phyloP scores from a whole-genome alignment of 176 grass and related monocot species.

The Triticum turgidum region DNA sequence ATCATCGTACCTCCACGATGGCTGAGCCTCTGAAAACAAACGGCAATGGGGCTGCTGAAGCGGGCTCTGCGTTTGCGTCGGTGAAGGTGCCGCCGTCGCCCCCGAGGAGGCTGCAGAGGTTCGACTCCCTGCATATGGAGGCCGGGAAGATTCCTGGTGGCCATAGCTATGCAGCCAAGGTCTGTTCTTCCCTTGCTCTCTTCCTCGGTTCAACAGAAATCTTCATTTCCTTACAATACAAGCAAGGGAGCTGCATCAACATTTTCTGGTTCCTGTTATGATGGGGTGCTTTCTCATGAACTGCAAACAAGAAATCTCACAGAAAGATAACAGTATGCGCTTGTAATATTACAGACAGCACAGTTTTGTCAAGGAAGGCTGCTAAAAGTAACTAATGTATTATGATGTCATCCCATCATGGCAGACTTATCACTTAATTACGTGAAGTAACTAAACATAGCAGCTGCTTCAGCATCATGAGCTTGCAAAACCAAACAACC shows the following conservation, averaged over 20 bases:
- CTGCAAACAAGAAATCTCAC: neutral
- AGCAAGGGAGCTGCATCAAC: neutral
- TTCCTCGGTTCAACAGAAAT: neutral
- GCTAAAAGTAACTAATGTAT: neutral
- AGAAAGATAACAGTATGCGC: neutral
- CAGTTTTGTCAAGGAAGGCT: neutral
- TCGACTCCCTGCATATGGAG: conserved; percentile 62
- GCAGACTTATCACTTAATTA: neutral
- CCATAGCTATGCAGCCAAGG: conserved; percentile 41
- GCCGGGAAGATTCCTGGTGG: conserved; percentile 42
- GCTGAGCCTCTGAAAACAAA: conserved; percentile 17
- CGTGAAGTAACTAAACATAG: neutral
- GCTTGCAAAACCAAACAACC: neutral
- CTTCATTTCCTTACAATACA: neutral
- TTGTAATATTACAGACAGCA: neutral
- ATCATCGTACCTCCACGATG: conserved; percentile 42
- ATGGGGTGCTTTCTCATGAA: neutral
- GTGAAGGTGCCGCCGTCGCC: neutral
- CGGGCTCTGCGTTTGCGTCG: conserved; percentile 19
- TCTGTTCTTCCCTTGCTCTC: conserved; percentile 27
- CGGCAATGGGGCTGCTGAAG: conserved; percentile 24
- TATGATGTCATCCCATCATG: neutral
- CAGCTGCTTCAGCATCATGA: conserved; percentile 3
- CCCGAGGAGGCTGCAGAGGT: conserved; percentile 39
- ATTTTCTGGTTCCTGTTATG: neutral